phyloP scores from a whole-genome alignment of 805 yeast genomes.

The Dipodascus geniculatus region DNA sequence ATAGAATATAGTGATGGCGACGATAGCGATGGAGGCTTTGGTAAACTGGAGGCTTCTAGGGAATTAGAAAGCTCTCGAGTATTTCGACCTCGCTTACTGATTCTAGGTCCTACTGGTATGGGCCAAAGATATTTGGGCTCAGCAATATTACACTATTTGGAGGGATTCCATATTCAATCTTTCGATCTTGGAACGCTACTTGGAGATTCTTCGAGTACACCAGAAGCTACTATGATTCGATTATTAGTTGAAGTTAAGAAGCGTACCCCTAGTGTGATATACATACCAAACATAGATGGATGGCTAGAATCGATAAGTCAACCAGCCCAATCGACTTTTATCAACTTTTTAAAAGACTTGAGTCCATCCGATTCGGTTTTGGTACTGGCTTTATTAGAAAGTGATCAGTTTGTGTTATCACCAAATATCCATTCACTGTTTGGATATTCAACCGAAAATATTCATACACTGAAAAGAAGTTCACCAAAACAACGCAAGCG shows the following conservation, averaged over 20 bases:
- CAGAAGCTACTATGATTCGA: slow-evolving; percentile 77
- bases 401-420: slow-evolving; percentile 29
- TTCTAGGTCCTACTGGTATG: slow-evolving; percentile 63
- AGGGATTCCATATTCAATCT: slow-evolving; percentile 81
- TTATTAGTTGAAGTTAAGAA: slow-evolving; percentile 77
- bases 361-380: slow-evolving; percentile 63
- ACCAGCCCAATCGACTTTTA: slow-evolving; percentile 59
- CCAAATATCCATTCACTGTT: slow-evolving; percentile 43
- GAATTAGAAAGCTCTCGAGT: slow-evolving; percentile 46
- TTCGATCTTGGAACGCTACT: slow-evolving; percentile 69
- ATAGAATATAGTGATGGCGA: slow-evolving; percentile 45
- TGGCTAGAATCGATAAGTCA: slow-evolving; percentile 62
- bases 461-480: slow-evolving; percentile 36
- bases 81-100: slow-evolving; percentile 69
- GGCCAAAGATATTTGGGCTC: slow-evolving; percentile 82
- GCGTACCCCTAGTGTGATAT: slow-evolving; percentile 78
- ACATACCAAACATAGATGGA: slow-evolving; percentile 69
- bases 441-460: slow-evolving; percentile 41
- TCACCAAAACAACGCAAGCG: slow-evolving; percentile 33
- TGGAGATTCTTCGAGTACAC: slow-evolving; percentile 67
- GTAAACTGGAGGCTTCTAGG: slow-evolving; percentile 48
- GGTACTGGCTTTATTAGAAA: slow-evolving; percentile 60
- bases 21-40: slow-evolving; percentile 55
- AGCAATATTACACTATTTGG: slow-evolving; percentile 71
- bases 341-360: slow-evolving; percentile 55